A percentile compares a stretch with the other conserved stretches of the same genome.
Evolutionary conservation across 768 basidiomycete species (phyloP).

Genomic region (Tulasnella sp.): DNA sequence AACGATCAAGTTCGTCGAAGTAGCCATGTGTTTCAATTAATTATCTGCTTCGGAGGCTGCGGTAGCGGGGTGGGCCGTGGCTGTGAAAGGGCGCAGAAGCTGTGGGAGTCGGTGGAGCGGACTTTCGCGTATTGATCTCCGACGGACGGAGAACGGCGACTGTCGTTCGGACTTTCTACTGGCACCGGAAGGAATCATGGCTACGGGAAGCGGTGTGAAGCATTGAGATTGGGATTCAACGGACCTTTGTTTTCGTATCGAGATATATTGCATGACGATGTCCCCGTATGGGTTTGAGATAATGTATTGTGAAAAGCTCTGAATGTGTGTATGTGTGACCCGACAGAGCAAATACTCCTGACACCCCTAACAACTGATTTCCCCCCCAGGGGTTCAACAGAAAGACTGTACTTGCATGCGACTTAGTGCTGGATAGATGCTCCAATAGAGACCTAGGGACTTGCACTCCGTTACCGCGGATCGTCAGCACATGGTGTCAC

Average conservation of each 20-base stretch:
- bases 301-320: background rate
- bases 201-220: background rate
- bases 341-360: background rate
- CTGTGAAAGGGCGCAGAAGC: background rate
- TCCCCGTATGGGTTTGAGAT: background rate
- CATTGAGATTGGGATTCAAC: background rate
- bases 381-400: background rate
- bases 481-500: too few species aligned
- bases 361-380: background rate
- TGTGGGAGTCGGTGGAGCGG: too few species aligned
- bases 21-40: background rate
- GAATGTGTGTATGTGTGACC: background rate
- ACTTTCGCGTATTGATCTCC: background rate
- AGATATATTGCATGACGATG: background rate
- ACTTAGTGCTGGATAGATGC: too few species aligned
- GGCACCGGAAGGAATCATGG: background rate
- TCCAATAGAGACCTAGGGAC: too few species aligned
- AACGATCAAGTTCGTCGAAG: background rate
- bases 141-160: background rate
- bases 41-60: too few species aligned
- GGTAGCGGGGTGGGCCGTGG: background rate
- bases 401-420: too few species aligned
- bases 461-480: too few species aligned
- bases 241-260: background rate
- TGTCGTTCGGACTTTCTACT: background rate